Percentiles rank a stretch among this genome's conserved stretches.
Evolutionary conservation across 2,329 filamentous ascomycete genomes (phyloP).

Genomic region (Nigrograna mackinnonii): DNA sequence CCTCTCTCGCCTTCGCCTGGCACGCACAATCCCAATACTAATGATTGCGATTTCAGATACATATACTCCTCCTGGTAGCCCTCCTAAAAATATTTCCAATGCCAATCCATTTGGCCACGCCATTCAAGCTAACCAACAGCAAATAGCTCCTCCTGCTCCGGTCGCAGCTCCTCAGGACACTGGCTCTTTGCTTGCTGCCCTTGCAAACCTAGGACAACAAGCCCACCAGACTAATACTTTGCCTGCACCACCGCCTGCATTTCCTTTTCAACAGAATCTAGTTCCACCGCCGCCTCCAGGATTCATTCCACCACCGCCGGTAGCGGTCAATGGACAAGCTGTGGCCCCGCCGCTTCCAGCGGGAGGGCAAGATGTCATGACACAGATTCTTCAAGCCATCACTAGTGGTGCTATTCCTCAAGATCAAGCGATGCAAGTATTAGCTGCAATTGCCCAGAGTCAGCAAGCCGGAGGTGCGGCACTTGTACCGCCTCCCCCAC

Average conservation of each 20-base stretch:
- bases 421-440: conserved; percentile 38
- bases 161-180: conserved; percentile 28
- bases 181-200: conserved; percentile 35
- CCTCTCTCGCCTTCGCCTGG: conserved; percentile 16
- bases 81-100: conserved; percentile 25
- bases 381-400: conserved; percentile 38
- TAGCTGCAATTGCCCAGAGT: conserved; percentile 26
- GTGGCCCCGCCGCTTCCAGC: conserved; percentile 26
- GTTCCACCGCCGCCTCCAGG: conserved; percentile 34
- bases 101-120: conserved; percentile 17
- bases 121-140: conserved; percentile 31
- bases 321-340: conserved; percentile 16
- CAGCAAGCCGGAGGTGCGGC: conserved; percentile 26
- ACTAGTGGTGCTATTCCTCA: conserved; percentile 32
- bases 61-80: conserved; percentile 26
- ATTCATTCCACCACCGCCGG: conserved; percentile 30
- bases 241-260: conserved; percentile 22
- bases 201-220: conserved; percentile 34
- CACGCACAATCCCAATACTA: neutral
- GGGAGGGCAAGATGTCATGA: conserved; percentile 29
- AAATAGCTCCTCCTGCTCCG: conserved; percentile 18
- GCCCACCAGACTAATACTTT: conserved; percentile 30
- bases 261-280: conserved; percentile 32
- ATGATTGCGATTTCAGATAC: neutral
- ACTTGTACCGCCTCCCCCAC: conserved; percentile 27